Base-by-base conservation (phyloP, 495 filamentous ascomycete genomes). In the Trichoderma gamsii region DNA sequence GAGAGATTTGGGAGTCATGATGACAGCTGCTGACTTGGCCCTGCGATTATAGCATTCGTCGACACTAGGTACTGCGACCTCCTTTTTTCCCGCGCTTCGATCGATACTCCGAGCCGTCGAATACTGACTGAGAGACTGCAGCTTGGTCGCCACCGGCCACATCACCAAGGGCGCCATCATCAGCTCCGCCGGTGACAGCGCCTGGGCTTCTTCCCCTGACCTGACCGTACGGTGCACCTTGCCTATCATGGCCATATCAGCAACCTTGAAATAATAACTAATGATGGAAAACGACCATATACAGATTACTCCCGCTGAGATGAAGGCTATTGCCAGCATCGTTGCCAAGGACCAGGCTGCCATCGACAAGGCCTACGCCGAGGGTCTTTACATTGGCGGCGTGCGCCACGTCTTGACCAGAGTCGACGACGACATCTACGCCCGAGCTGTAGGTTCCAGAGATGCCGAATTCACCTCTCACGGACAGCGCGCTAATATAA, bases 111-210 rank as follows among this genome's bases (percentile, higher is more conserved):
- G 29, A 32, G 15, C 63, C 41, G 38, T 67, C 29, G 23, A 38
- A 35, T 59, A 23, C 65, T 51, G 67, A 56, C 41, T 44, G 64
- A n/a, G 68, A 49, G 43, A 67, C 9, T 43, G 69, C 66, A 93
- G 93, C 86, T 86, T 98, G 71, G 85, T 98, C 74, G 91, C 85
- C 80, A 88, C 84, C 71, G 88, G 88, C 73, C 89, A 95, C 78
- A 80, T 97, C 79, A 90, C 95, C 83, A 88, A 90, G 80, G 95
- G 87, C 73, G 91, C 90, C 74, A 96, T 97, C 78, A 87, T 94
- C 81, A 91, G 88, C 79, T 80, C 78, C 69, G 88, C 89, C 70
- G 92, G 93, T 75, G 90, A 91, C 75, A 91, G 88, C 76, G 83
- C 88, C 71, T 97, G 93, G 92, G 93, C 93, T 68, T 74, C 81